A percentile compares a stretch with the other conserved stretches of the same genome.
These are phyloP conservation scores for Sporormia fimetaria DNA, from an alignment of 495 filamentous ascomycete genomes.

Conservation along the genomic window DNA sequence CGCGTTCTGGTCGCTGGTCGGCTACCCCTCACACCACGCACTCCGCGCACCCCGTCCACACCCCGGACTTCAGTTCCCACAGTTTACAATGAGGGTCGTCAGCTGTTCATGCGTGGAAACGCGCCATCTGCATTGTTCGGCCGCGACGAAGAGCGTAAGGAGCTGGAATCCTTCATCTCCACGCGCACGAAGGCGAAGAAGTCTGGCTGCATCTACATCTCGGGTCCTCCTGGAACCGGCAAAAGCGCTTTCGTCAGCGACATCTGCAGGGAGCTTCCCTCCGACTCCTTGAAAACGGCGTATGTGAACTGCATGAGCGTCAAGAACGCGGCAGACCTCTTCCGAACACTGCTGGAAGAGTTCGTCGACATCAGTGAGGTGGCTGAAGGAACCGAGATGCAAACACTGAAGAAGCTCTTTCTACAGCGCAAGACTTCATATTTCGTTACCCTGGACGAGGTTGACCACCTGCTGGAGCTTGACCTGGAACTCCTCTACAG, in stretches of 20 bases:
- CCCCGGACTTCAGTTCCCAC: constrained; percentile 49
- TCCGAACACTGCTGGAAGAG: constrained; percentile 57
- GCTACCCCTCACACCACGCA: constrained; percentile 42
- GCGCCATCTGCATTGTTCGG: constrained; percentile 69
- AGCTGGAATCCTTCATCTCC: constrained; percentile 58
- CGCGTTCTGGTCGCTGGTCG: constrained; percentile 48
- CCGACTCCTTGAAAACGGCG: constrained; percentile 41
- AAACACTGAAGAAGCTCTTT: constrained; percentile 52
- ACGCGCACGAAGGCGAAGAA: constrained; percentile 46
- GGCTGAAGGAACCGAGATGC: constrained; percentile 41
- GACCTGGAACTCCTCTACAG: constrained; percentile 80
- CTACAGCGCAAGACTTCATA: constrained; percentile 50
- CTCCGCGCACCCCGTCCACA: constrained; percentile 51
- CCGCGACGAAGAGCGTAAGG: constrained; percentile 63
- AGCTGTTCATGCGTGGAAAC: constrained; percentile 70
- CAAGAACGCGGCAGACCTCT: constrained; percentile 71
- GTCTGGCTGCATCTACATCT: constrained; percentile 88
- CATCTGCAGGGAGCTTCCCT: constrained; percentile 50
- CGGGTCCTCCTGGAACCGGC: constrained; percentile 88
- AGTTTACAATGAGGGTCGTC: constrained; percentile 76
- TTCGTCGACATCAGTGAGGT: constrained; percentile 46
- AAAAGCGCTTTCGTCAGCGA: constrained; percentile 89
- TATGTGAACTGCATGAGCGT: constrained; percentile 97
- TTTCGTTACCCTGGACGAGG: constrained; percentile 81
- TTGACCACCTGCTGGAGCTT: constrained; percentile 80